Evolutionary conservation across 768 basidiomycete genomes (phyloP), one percentile per base, ranked within the genome.

Genomic region (Pilatotrama ljubarskyi): DNA sequence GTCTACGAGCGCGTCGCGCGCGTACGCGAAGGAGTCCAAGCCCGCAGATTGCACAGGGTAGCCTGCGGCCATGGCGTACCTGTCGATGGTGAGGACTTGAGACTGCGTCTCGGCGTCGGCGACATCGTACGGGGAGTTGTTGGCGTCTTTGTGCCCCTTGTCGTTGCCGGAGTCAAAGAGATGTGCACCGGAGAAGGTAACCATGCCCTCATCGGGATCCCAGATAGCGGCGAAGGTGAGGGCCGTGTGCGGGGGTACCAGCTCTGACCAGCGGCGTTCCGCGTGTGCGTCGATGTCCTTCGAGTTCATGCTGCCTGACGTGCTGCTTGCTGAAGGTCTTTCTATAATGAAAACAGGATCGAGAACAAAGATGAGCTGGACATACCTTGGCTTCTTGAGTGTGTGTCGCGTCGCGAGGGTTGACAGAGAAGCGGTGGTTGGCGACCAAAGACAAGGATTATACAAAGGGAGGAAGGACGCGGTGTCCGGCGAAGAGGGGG

Each of bases 141-240:
- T n/a, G n/a, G 68, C 62, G 52, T 51, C n/a, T 29, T 36, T 14
- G 22, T 41, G 35, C 26, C 42, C 14, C 50, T 59, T 48, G 60
- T 52, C 48, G 11, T 48, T 37, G 10, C 70, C 66, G 7, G 68
- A 53, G 32, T 71, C 72, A 26, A 82, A 70, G 36, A 85, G 76
- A 50, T 75, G 70, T 25, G 81, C 77, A 25, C 79, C 81, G 1
- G 83, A 84, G 67, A 86, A 85, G 32, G 80, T 78, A 59, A 85
- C 75, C 63, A 85, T 77, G 35, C 82, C 85, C 6, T 84, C 80
- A 0, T 80, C 78, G 1, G 81, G 80, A 59, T 84, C 83, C 81
- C 81, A 87, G 32, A 85, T 68, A 6, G 83, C 82, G 4, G 82
- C 85, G 64, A 87, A 87, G 2, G 79, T 83, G 61, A 86, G 72